Percentiles rank a stretch among this genome's conserved stretches.
Evolutionary conservation across 192 early-diverging fungal genomes (phyloP).

Genomic region (Tieghemiomyces parasiticus): DNA sequence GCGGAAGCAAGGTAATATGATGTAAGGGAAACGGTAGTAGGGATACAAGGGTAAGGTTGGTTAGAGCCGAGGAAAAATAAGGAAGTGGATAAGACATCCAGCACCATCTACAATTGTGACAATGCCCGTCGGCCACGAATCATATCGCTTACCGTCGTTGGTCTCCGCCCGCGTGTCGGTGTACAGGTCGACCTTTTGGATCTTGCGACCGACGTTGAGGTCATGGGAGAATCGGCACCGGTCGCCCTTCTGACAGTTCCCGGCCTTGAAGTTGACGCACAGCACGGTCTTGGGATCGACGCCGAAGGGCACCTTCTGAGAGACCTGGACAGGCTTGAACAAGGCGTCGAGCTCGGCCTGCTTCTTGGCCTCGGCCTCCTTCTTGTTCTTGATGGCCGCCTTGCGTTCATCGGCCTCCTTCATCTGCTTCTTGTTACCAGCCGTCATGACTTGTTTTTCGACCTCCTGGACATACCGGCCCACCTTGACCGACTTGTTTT

Average conservation of each 20-base stretch:
- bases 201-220: constrained; percentile 74
- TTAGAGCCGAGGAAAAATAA: too few species aligned
- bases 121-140: too few species aligned
- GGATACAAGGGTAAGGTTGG: too few species aligned
- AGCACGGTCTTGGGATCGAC: constrained; percentile 91
- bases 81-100: too few species aligned
- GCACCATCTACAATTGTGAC: too few species aligned
- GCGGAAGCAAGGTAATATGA: too few species aligned
- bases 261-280: constrained; percentile 85
- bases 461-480: constrained; percentile 83
- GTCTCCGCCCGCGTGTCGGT: constrained; percentile 62
- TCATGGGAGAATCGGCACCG: constrained; percentile 99
- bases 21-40: too few species aligned
- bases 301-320: constrained; percentile 96
- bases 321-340: constrained; percentile 72
- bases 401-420: constrained; percentile 42
- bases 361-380: constrained; percentile 69
- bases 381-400: constrained; percentile 39
- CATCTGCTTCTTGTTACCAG: constrained; percentile 33
- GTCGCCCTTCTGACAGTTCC: constrained; percentile 75
- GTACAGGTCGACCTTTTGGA: constrained; percentile 85
- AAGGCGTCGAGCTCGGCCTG: constrained; percentile 80
- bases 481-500: constrained; percentile 92
- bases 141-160: too few species aligned
- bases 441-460: constrained; percentile 55